Base-by-base conservation (phyloP, 345 rosid genomes). In the Gossypium raimondii region DNA sequence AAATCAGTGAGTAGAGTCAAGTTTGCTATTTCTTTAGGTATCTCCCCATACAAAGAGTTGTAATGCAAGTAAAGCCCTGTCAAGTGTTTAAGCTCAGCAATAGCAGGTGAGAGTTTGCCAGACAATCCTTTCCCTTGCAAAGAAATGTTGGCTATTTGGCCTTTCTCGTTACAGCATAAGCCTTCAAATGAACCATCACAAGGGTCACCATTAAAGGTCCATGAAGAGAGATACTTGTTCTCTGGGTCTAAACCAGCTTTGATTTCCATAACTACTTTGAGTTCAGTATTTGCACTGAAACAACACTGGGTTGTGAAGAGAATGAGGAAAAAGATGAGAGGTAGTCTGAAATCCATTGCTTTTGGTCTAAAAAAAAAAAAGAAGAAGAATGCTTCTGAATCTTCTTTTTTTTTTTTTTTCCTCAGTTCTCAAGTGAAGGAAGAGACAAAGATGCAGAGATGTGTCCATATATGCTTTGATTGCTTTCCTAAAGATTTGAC, bases 1-100 rank as follows among this genome's bases (percentile, higher is more conserved):
- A 94, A 82, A 80, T 94, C 98, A 66, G 58, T 85, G 22, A 94
- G 93, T 67, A 80, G 72, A 56, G 84, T 86, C 78, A 92, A 70
- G 84, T 86, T 84, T 47, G 92, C 86, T 38, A 94, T 70, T 81
- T 90, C 97, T 51, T 70, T 75, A 1, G 98, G 97, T 58, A 94
- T 86, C 66, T 83, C 83, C 11, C 98, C 98, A 24, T 65, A 77
- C 79, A 92, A 77, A 57, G 97, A 84, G 82, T 94, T 94, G 84
- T 87, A 92, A 76, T 94, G 98, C 81, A 94, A 84, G 81, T 88
- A 94, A 76, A 94, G 69, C 44, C 95, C 97, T 10, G 92, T 89
- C 82, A 94, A 82, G 81, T 89, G 85, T 84, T 84, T 85, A 2
- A 94, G 90, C 75, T 78, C 91, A 2, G 82, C 85, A 67, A 92